phyloP scores from a whole-genome alignment of 2,329 filamentous ascomycete genomes.

The Penicillium sclerotiorum region DNA sequence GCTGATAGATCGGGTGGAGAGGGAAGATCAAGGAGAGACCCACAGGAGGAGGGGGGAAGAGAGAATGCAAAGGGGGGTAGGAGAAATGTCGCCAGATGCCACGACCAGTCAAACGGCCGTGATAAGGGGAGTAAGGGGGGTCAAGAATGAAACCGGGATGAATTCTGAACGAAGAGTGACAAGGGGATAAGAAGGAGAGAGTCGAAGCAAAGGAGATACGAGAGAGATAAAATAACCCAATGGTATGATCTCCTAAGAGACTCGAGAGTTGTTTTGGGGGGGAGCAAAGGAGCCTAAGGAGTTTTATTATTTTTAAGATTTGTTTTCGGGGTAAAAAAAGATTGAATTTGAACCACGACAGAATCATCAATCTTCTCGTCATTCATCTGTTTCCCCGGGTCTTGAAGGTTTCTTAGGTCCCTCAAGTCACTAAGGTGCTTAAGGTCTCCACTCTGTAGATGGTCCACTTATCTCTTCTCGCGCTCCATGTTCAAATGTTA shows the following conservation, averaged over 20 bases:
- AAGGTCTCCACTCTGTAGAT: constrained; percentile 8
- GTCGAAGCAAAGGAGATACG: not conserved
- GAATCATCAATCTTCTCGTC: constrained; percentile 5
- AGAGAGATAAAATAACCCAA: constrained; percentile 1
- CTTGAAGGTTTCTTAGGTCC: too few relatives aligned
- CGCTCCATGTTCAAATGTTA: too few relatives aligned
- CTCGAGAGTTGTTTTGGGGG: too few relatives aligned
- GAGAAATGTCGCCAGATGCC: constrained; percentile 6
- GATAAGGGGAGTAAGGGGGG: constrained; percentile 20
- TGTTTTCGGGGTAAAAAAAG: too few relatives aligned
- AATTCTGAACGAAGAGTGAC: not conserved
- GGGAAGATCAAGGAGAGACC: constrained; percentile 4
- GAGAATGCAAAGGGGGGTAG: constrained; percentile 12
- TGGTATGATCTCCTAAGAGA: not conserved
- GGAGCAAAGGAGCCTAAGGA: not conserved
- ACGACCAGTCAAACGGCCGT: constrained; percentile 12
- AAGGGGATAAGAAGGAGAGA: not conserved
- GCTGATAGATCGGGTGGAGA: constrained; percentile 5
- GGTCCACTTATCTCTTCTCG: not conserved
- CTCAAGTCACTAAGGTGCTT: too few relatives aligned
- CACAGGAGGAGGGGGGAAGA: not conserved
- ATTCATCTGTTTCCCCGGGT: constrained; percentile 5
- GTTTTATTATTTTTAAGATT: not conserved
- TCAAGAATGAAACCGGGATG: constrained; percentile 9
- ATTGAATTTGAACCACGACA: too few relatives aligned